Evolutionary conservation across 1,139 yeast genomes (phyloP), one percentile per base, ranked within the genome.

Genomic region (Blastobotrys ciferrii): DNA sequence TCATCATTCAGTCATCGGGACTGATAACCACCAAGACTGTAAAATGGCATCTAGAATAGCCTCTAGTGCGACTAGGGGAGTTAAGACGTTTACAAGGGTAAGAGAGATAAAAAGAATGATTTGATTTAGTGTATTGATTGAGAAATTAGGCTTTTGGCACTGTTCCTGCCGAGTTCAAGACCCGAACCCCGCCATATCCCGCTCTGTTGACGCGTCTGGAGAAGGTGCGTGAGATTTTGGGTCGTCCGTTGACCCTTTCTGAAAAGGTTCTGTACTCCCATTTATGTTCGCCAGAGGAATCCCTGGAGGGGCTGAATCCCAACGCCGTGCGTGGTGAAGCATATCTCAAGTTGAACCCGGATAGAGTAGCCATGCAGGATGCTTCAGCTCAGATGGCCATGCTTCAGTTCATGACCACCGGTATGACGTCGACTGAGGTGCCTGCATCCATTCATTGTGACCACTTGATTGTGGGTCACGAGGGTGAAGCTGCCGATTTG

Each of bases 381-480:
- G 98, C 98, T 1, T 86, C 96, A 19, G 98, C 98, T 1, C 98
- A 92, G 71, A 92, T 91, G 87, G 98, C 98, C 1, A 74, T 92
- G 56, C 73, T 92, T 56, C 98, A 92, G 71, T 92, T 92, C 70
- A 91, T 92, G 95, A 88, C 98, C 28, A 87, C 96, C 61, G 96
- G 97, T 15, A 81, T 91, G 81, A 66, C 80, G 43, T 73, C 81
- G 30, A 87, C 97, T 5, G 85, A 86, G 0, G 96, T 91, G 1
- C 98, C 98, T 2, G 96, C 86, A 7, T 86, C 96, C 2, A 88
- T 92, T 58, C 98, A 92, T 68, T 92, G 98, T 72, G 98, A 92
- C 68, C 98, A 92, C 69, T 79, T 92, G 71, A 91, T 92, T 69
- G 97, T 89, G 30, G 98, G 97, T 58, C 87, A 87, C 65, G 84